Conservation (phyloP, 306 rosid genomes). For the Pterocarpus santalinus region DNA sequence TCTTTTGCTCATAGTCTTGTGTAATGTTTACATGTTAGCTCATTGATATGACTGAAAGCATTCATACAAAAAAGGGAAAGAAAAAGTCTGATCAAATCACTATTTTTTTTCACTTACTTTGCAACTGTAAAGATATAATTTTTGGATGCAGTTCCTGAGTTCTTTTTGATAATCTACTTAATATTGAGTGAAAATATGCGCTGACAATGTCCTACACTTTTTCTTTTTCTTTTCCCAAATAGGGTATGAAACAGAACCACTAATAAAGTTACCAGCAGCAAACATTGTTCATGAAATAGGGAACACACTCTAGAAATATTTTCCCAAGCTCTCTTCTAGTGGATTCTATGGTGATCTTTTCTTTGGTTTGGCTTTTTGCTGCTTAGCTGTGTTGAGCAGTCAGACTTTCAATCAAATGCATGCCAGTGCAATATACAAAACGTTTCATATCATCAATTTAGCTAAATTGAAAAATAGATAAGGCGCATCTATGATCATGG, state of each 20-base stretch:
- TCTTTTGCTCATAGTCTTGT: background rate
- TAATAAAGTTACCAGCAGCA: conserved; percentile 11
- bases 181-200: conserved; percentile 15
- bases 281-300: conserved; percentile 39
- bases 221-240: conserved; percentile 11
- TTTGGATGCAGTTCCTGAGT: background rate
- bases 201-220: background rate
- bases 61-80: background rate
- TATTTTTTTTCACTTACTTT: background rate
- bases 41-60: background rate
- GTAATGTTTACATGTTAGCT: background rate
- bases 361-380: conserved; percentile 16
- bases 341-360: conserved; percentile 14
- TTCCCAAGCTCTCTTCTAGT: conserved; percentile 10
- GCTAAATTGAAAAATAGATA: conserved; percentile 5
- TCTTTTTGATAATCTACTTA: conserved; percentile 14
- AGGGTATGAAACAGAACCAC: conserved; percentile 34
- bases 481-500: conserved; percentile 23
- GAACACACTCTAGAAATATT: conserved; percentile 24
- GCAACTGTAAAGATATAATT: background rate
- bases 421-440: conserved; percentile 36
- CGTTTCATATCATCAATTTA: conserved; percentile 36
- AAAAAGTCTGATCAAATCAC: too few species aligned
- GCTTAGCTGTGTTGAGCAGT: conserved; percentile 31
- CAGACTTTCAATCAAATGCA: background rate